phyloP scores from a whole-genome alignment of 1,284 basidiomycete genomes.

The Rhodotorula sp. region DNA sequence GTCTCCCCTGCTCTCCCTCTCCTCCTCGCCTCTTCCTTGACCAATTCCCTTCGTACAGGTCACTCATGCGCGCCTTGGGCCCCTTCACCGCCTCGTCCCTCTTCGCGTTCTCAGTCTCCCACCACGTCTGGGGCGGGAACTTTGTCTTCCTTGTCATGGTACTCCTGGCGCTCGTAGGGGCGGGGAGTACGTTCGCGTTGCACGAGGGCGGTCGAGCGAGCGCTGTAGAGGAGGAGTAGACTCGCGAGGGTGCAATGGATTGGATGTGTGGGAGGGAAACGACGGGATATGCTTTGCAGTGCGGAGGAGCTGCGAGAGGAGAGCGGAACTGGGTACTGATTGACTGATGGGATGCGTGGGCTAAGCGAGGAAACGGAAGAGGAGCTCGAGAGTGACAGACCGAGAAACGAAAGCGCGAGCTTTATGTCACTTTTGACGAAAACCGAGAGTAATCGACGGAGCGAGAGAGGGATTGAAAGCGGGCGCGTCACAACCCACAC shows the following conservation, averaged over 20 bases:
- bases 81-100: conserved; percentile 37
- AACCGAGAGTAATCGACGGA: too few relatives aligned
- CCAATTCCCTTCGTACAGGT: not conserved
- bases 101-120: conserved; percentile 37
- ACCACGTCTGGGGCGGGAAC: conserved; percentile 25
- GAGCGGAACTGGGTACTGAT: too few relatives aligned
- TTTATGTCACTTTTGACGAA: conserved; percentile 4
- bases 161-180: conserved; percentile 9
- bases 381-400: too few relatives aligned
- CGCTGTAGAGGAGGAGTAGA: not conserved
- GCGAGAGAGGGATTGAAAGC: not conserved
- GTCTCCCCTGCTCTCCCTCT: conserved; percentile 10
- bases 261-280: too few relatives aligned
- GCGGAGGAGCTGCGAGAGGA: not conserved
- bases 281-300: not conserved
- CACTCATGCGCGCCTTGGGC: conserved; percentile 36
- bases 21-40: not conserved
- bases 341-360: too few relatives aligned
- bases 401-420: not conserved
- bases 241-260: not conserved
- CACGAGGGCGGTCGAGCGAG: conserved; percentile 31
- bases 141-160: conserved; percentile 39
- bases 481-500: conserved; percentile 18
- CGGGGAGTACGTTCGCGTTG: conserved; percentile 26
- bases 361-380: too few relatives aligned